Conservation (phyloP, 805 yeast species). For the Sugiyamaella qingdaonensis region DNA sequence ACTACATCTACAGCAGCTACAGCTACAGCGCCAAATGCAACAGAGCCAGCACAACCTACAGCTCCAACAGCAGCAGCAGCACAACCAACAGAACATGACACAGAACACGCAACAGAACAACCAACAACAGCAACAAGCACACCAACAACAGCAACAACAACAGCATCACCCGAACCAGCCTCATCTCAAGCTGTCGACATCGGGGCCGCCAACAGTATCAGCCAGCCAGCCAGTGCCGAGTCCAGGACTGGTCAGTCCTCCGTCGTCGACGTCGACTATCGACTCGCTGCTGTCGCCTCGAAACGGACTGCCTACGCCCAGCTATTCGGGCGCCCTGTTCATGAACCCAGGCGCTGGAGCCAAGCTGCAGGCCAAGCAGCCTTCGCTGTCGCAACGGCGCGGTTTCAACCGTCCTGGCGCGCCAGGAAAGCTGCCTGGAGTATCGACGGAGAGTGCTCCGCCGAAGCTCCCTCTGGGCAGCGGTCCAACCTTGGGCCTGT, state of each 20-base stretch:
- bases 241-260: not conserved
- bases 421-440: conserved; percentile 1
- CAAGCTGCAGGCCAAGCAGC: conserved; percentile 23
- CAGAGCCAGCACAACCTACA: not conserved
- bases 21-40: not conserved
- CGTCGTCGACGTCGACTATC: conserved; percentile 10
- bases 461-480: not conserved
- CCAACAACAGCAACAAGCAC: not conserved
- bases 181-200: not conserved
- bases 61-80: not conserved
- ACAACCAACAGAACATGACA: not conserved
- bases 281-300: conserved; percentile 19
- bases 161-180: not conserved
- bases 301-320: conserved; percentile 15
- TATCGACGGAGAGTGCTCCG: not conserved
- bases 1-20: not conserved
- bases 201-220: too few relatives aligned
- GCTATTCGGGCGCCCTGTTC: conserved; percentile 30
- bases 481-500: too few relatives aligned
- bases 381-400: conserved; percentile 35
- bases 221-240: not conserved
- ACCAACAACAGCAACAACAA: not conserved
- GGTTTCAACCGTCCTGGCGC: conserved; percentile 25
- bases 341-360: conserved; percentile 23
- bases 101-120: not conserved